Conservation (phyloP, 2,329 filamentous ascomycete species). For the Paramyrothecium sp. region DNA sequence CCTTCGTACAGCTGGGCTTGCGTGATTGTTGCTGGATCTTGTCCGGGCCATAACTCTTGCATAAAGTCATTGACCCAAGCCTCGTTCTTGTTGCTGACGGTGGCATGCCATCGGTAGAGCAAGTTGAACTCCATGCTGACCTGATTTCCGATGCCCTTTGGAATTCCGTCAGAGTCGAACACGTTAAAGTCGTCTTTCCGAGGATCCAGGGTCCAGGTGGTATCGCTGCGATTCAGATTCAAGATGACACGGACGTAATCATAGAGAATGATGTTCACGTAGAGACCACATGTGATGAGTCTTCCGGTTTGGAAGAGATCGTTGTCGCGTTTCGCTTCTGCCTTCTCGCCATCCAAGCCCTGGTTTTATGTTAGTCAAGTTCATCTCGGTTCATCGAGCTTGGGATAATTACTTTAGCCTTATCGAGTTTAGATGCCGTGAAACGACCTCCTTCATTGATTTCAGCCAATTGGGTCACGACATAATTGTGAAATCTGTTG, state of each 20-base stretch:
- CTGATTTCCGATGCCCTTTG: conserved; percentile 30
- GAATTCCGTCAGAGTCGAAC: conserved; percentile 19
- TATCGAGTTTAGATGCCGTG: conserved; percentile 23
- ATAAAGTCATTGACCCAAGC: conserved; percentile 23
- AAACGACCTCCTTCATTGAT: conserved; percentile 43
- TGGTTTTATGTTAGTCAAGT: no score
- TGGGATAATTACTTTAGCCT: conserved; percentile 19
- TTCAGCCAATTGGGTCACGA: conserved; percentile 64
- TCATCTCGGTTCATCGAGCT: neutral
- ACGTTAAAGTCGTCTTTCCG: conserved; percentile 8
- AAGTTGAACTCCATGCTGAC: conserved; percentile 33
- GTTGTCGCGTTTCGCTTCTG: conserved; percentile 36
- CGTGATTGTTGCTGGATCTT: conserved; percentile 4
- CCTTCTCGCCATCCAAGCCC: no score
- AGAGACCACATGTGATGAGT: conserved; percentile 53
- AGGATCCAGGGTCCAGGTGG: conserved; percentile 54
- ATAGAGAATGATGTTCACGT: conserved; percentile 46
- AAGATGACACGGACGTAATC: conserved; percentile 38
- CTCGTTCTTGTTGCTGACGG: conserved; percentile 28
- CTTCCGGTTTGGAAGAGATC: conserved; percentile 37
- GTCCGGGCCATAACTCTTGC: conserved; percentile 10
- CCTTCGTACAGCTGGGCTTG: neutral
- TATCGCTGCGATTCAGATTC: conserved; percentile 51
- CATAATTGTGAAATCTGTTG: conserved; percentile 77
- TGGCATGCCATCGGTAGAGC: conserved; percentile 31